Evolutionary conservation across 208 protist species (phyloP), one percentile per base, ranked within the genome.

Genomic region (Trypanosoma melophagium): DNA sequence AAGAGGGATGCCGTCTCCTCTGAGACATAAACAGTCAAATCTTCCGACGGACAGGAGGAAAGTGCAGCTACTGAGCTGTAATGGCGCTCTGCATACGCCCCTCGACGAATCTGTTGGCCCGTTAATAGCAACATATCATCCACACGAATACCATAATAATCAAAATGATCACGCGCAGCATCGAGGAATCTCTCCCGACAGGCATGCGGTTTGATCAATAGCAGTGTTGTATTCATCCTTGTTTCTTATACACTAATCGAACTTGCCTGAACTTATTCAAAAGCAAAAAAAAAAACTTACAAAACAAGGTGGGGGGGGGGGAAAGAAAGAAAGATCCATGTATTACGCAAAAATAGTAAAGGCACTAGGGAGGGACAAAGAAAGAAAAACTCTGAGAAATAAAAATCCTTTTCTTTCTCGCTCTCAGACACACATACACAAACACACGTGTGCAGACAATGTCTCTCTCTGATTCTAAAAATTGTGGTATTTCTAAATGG

Each of bases 151-250:
- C 80, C 83, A 25, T 54, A 53, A 19, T 51, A 41, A 21, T 66
- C 40, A 59, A 90, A 71, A 24, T 76, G 71, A 25, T 71, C 60
- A 28, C 59, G 45, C 13, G 70, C 74, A 28, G 60, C 72, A 38
- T 80, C 54, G 19, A 85, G 66, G 40, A 85, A 79, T 17, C 38
- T 60, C 8, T 66, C 61, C 17, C 70, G 87, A 60, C 81, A 81
- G 13, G 73, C 87, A 35, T 87, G 66, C 13, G 87, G 87, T 47
- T 83, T 78, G 42, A 93, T 55, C 55, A 93, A 54, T 35, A 93
- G 60, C 57, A 91, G 79, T 5, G 87, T 74, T 16, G 47, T 69
- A 66, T 87, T 88, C 78, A 77, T 87, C 61, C 68, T 73, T 35
- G 28, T 35, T 35, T 35, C 28, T 5, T 7, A 35, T 35, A 1